Percentiles rank a stretch among this genome's conserved stretches.
phyloP scores from a whole-genome alignment of 2,329 filamentous ascomycete genomes.

The Thelonectria olida region DNA sequence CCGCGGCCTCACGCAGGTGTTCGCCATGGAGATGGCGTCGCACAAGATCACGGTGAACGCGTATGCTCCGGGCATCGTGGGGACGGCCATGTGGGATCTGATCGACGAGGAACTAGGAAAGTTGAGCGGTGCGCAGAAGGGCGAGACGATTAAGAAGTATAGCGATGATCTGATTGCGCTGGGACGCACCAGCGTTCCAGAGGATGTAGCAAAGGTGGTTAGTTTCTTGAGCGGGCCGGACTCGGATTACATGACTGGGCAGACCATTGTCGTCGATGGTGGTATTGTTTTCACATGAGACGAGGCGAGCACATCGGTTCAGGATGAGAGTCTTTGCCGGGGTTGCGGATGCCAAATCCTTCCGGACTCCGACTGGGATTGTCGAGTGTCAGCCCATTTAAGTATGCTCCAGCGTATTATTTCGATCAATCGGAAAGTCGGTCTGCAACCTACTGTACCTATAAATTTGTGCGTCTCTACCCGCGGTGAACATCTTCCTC shows the following conservation, averaged over 20 bases:
- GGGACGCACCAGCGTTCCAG: slow-evolving; percentile 65
- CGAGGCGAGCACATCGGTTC: not conserved
- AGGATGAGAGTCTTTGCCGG: too few species aligned
- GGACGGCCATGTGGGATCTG: slow-evolving; percentile 73
- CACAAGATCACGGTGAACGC: slow-evolving; percentile 74
- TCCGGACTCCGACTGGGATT: not conserved
- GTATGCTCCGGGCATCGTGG: slow-evolving; percentile 74
- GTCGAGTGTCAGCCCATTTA: too few species aligned
- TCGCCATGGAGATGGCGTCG: slow-evolving; percentile 71
- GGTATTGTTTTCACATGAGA: slow-evolving; percentile 60
- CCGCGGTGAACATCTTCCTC: too few species aligned
- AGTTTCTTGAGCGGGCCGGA: slow-evolving; percentile 68
- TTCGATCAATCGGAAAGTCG: too few species aligned
- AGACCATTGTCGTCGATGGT: slow-evolving; percentile 70
- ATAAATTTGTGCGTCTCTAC: not conserved
- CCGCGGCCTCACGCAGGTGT: slow-evolving; percentile 70
- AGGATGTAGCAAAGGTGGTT: slow-evolving; percentile 72
- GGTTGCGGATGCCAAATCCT: not conserved
- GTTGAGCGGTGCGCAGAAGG: slow-evolving; percentile 60
- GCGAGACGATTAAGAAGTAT: slow-evolving; percentile 65
- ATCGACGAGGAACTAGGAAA: slow-evolving; percentile 64
- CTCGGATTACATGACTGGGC: slow-evolving; percentile 72
- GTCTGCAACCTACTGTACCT: too few species aligned
- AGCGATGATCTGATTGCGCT: slow-evolving; percentile 63
- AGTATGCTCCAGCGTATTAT: too few species aligned